phyloP scores from a whole-genome alignment of 352 stramenopile species.

The Pythium grandisporangium region DNA sequence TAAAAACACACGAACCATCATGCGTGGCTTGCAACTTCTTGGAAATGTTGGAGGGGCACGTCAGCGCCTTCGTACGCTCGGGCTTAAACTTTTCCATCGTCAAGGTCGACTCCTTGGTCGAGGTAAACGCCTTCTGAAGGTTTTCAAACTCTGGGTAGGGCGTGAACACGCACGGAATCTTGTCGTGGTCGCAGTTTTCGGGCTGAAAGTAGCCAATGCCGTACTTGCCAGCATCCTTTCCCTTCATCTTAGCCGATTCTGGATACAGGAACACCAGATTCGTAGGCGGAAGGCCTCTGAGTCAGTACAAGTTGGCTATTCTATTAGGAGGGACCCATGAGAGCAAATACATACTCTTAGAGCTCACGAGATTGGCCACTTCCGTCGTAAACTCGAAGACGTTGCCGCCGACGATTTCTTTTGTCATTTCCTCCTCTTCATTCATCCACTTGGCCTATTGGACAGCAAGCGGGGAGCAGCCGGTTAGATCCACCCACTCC shows the following conservation, averaged over 20 bases:
- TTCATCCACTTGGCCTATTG: conserved; percentile 82
- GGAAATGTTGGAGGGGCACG: conserved; percentile 28
- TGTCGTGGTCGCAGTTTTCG: conserved; percentile 56
- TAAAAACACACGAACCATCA: conserved; percentile 1
- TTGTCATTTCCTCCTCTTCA: conserved; percentile 51
- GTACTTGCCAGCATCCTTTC: conserved; percentile 46
- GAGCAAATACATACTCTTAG: conserved; percentile 8
- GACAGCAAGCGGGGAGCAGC: too few relatives aligned
- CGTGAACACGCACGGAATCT: conserved; percentile 38
- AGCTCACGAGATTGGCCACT: conserved; percentile 36
- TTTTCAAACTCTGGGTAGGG: conserved; percentile 67
- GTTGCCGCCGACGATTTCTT: conserved; percentile 58
- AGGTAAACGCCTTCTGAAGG: conserved; percentile 69
- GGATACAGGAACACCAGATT: too few relatives aligned
- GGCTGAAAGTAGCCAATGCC: conserved; percentile 67
- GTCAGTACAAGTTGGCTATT: not conserved
- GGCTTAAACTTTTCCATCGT: conserved; percentile 26
- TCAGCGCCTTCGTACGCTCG: conserved; percentile 21
- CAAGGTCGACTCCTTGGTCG: conserved; percentile 44
- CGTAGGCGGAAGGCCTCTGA: conserved; percentile 2
- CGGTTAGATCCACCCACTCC: too few relatives aligned
- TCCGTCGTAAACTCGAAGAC: conserved; percentile 73
- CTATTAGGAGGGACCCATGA: not conserved
- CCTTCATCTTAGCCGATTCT: too few relatives aligned
- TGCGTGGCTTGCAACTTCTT: conserved; percentile 9